These are phyloP conservation scores for Kwoniella sp. DNA, from an alignment of 768 basidiomycete species.

Conservation along the genomic window DNA sequence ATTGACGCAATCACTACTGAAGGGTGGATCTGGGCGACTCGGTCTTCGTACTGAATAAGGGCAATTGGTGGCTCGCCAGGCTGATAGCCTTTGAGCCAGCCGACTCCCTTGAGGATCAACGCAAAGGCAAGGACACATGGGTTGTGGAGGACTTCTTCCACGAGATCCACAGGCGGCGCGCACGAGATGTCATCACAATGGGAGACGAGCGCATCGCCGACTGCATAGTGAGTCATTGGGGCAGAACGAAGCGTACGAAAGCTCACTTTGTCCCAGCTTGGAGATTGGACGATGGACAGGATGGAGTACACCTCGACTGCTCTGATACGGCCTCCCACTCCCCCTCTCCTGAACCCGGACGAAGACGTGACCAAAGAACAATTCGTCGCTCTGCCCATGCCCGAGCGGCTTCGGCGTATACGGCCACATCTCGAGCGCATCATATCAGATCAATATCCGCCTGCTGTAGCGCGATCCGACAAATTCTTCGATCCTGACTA, in stretches of 20 bases:
- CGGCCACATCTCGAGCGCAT: slow-evolving; percentile 28
- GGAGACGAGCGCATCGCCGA: too few relatives aligned
- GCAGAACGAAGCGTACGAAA: too few relatives aligned
- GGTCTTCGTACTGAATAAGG: neutral
- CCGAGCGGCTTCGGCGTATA: slow-evolving; percentile 19
- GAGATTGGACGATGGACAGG: neutral
- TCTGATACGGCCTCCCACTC: neutral
- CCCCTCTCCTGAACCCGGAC: neutral
- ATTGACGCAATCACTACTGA: too few relatives aligned
- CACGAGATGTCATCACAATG: too few relatives aligned
- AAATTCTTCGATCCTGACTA: slow-evolving; percentile 14
- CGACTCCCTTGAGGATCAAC: neutral
- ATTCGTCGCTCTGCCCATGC: slow-evolving; percentile 4
- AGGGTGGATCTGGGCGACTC: neutral
- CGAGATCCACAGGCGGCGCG: neutral
- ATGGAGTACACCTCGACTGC: neutral
- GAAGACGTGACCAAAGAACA: neutral
- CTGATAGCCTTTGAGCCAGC: neutral
- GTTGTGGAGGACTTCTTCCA: neutral
- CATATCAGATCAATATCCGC: slow-evolving; percentile 27
- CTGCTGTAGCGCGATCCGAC: slow-evolving; percentile 31
- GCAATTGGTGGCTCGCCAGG: slow-evolving; percentile 1
- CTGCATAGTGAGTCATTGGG: too few relatives aligned
- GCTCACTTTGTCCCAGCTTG: neutral
- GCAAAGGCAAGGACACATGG: neutral